Conservation (phyloP, 805 yeast genomes). For the Hagleromyces aurorensis region DNA sequence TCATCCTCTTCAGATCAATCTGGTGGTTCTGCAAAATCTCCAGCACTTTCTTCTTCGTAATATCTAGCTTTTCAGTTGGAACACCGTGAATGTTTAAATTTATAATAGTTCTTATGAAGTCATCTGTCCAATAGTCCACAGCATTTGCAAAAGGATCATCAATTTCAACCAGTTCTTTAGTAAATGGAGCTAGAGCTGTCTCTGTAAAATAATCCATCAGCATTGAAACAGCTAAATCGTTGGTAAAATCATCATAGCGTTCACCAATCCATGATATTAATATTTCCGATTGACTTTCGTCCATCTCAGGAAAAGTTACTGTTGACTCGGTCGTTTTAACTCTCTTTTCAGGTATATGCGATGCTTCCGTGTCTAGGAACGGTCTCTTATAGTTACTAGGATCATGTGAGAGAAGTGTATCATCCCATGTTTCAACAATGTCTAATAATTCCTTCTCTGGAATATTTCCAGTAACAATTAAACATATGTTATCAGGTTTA, state of each 20-base stretch:
- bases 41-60: conserved; percentile 45
- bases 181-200: conserved; percentile 68
- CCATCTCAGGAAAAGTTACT: conserved; percentile 81
- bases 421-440: conserved; percentile 55
- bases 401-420: conserved; percentile 38
- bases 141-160: conserved; percentile 76
- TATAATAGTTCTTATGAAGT: conserved; percentile 55
- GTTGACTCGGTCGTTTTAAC: conserved; percentile 37
- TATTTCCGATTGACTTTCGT: conserved; percentile 76
- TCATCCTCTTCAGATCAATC: conserved; percentile 59
- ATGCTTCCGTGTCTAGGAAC: conserved; percentile 55
- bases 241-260: conserved; percentile 39
- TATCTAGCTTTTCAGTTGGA: conserved; percentile 54
- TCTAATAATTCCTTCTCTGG: conserved; percentile 62
- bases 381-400: conserved; percentile 47
- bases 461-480: conserved; percentile 81
- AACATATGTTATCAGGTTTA: conserved; percentile 75
- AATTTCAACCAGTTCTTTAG: conserved; percentile 65
- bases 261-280: conserved; percentile 81
- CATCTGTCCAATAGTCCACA: conserved; percentile 63
- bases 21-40: conserved; percentile 47
- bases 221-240: conserved; percentile 62
- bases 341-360: conserved; percentile 39
- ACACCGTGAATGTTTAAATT: conserved; percentile 58
- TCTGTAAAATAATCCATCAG: conserved; percentile 69